phyloP scores from a whole-genome alignment of 116 monocot species.

The Iris pallida region DNA sequence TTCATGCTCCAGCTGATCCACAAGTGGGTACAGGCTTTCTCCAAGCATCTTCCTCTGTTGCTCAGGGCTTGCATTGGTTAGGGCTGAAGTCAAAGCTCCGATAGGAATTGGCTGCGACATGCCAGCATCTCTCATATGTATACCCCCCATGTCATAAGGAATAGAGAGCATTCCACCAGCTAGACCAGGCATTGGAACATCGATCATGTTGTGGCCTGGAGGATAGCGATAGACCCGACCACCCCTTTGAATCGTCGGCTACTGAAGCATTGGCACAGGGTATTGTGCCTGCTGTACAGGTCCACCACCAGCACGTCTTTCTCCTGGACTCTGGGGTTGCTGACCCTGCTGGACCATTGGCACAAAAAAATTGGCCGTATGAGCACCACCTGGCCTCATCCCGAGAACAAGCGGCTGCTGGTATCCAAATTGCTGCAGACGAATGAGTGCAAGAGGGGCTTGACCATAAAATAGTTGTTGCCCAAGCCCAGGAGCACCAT shows the following conservation, averaged over 20 bases:
- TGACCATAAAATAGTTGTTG: conserved; percentile 16
- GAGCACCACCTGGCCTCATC: conserved; percentile 48
- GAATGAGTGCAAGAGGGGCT: conserved; percentile 6
- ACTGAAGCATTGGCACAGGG: conserved; percentile 28
- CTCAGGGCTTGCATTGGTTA: conserved; percentile 33
- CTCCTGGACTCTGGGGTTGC: conserved; percentile 36
- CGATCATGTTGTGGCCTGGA: conserved; percentile 23
- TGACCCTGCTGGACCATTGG: conserved; percentile 43
- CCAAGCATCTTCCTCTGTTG: conserved; percentile 26
- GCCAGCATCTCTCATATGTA: conserved; percentile 21
- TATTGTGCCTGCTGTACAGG: conserved; percentile 36
- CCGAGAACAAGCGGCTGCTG: conserved; percentile 54
- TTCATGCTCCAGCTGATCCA: too few species aligned
- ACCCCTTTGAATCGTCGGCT: conserved; percentile 32
- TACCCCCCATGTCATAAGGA: conserved; percentile 34
- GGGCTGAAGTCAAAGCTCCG: conserved; percentile 29
- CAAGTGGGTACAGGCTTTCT: too few species aligned
- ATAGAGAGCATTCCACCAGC: conserved; percentile 21
- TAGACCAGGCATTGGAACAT: conserved; percentile 18
- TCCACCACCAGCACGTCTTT: conserved; percentile 32
- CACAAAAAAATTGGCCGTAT: conserved; percentile 43
- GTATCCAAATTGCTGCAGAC: conserved; percentile 38
- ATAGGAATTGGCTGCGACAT: conserved; percentile 25
- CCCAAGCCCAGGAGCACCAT: conserved; percentile 8
- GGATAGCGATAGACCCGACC: conserved; percentile 31